Conservation (phyloP, 805 yeast genomes). For the Kodamaea nitidulidarum region DNA sequence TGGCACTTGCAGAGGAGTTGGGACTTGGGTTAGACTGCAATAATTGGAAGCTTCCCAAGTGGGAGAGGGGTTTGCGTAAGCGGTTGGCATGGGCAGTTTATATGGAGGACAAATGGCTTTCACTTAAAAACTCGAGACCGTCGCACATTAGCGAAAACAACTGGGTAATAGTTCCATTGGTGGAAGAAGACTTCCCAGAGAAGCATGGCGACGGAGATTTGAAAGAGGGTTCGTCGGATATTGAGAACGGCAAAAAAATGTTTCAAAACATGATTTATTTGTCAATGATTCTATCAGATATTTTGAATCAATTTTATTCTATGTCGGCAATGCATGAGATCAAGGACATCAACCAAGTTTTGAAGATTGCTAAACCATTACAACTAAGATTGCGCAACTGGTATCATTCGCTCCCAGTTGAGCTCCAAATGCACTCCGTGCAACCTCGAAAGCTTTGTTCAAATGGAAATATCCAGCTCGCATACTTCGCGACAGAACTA, state of each 20-base stretch:
- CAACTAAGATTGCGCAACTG: slow-evolving; percentile 68
- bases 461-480: slow-evolving; percentile 74
- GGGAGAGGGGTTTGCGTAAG: slow-evolving; percentile 89
- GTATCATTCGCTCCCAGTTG: slow-evolving; percentile 69
- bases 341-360: slow-evolving; percentile 59
- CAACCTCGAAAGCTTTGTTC: slow-evolving; percentile 63
- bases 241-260: slow-evolving; percentile 63
- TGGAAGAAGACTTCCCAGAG: slow-evolving; percentile 77
- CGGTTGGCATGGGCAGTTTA: slow-evolving; percentile 95
- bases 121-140: slow-evolving; percentile 78
- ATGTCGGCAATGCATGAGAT: slow-evolving; percentile 57
- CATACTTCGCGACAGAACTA: slow-evolving; percentile 87
- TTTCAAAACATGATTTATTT: slow-evolving; percentile 66
- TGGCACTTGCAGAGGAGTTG: slow-evolving; percentile 82
- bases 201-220: slow-evolving; percentile 51
- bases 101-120: slow-evolving; percentile 87
- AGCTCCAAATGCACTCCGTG: slow-evolving; percentile 57
- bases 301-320: slow-evolving; percentile 68
- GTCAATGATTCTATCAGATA: slow-evolving; percentile 66
- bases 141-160: slow-evolving; percentile 71
- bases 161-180: slow-evolving; percentile 72
- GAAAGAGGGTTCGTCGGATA: slow-evolving; percentile 61
- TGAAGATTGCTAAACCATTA: slow-evolving; percentile 75
- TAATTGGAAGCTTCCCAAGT: slow-evolving; percentile 86
- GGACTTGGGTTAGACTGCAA: slow-evolving; percentile 90